These are phyloP conservation scores for Hypoxylon sp. DNA, from an alignment of 2,329 filamentous ascomycete genomes.

Conservation along the genomic window DNA sequence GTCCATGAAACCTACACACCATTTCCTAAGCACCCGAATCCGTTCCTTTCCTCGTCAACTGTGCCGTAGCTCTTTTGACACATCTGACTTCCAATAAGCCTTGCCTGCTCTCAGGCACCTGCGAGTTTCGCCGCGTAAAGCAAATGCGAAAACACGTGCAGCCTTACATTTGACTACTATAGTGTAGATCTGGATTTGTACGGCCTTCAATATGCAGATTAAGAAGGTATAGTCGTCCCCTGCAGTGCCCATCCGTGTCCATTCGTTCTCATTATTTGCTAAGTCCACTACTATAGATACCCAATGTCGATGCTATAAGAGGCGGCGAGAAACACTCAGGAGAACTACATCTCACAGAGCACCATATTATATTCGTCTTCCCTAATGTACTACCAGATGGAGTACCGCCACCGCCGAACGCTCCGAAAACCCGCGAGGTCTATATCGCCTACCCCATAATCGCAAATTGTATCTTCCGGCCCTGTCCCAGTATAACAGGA, in stretches of 20 bases:
- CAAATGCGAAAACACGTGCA: slow-evolving; percentile 45
- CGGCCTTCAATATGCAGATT: slow-evolving; percentile 49
- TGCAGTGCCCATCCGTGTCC: slow-evolving; percentile 27
- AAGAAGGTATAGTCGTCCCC: slow-evolving; percentile 48
- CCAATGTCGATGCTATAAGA: slow-evolving; percentile 73
- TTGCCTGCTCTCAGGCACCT: slow-evolving; percentile 31
- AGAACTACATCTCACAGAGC: slow-evolving; percentile 73
- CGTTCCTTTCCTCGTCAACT: slow-evolving; percentile 9
- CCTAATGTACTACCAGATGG: slow-evolving; percentile 46
- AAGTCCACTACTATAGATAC: slow-evolving; percentile 61
- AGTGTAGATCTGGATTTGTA: slow-evolving; percentile 18
- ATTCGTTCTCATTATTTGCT: slow-evolving; percentile 31
- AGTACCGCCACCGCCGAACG: slow-evolving; percentile 42
- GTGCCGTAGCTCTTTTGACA: slow-evolving; percentile 7
- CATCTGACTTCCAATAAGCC: slow-evolving; percentile 13
- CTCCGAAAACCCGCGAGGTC: slow-evolving; percentile 70
- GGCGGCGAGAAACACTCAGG: slow-evolving; percentile 70
- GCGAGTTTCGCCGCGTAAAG: slow-evolving; percentile 30
- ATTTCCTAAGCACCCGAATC: slow-evolving; percentile 11
- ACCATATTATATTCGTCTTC: slow-evolving; percentile 66
- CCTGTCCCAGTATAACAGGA: slow-evolving; percentile 77
- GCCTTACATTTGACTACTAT: slow-evolving; percentile 20
- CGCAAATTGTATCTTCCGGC: slow-evolving; percentile 81
- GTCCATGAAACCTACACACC: slow-evolving; percentile 10
- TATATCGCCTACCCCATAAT: slow-evolving; percentile 98